Evolutionary conservation across 768 basidiomycete genomes (phyloP), one percentile per base, ranked within the genome.

Genomic region (Rhodotorula kratochvilovae): DNA sequence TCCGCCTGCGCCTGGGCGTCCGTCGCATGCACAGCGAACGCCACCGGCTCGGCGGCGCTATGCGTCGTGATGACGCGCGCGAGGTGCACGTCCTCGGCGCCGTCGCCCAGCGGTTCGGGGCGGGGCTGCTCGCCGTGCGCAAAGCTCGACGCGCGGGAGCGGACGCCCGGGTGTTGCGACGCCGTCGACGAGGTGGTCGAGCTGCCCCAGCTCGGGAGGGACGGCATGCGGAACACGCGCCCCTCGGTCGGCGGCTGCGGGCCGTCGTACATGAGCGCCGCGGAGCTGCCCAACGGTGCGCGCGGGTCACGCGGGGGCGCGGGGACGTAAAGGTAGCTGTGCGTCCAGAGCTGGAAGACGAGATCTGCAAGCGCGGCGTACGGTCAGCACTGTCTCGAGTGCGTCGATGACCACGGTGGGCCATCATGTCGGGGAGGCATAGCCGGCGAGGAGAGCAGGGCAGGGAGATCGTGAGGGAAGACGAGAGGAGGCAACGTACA

Each of bases 301-400:
- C 33, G 36, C 27, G 64, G 64, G n/a, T 36, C 29, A 13, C 36
- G 29, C 7, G 65, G 45, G 23, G 51, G 50, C 11, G 66, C 59
- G 2, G 72, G 82, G 57, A 85, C 80, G 77, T 90, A 92, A 25
- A 92, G 83, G 73, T 86, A 71, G 6, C 72, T 59, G 42, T 71
- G 71, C 25, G 75, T 73, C 69, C 63, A 73, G 25, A 76, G 67
- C 59, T 76, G 75, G 61, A 71, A 72, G 25, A 63, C 13, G 15
- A 71, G 50, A 57, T 63, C 39, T 42, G 39, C n/a, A n/a, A 36
- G 27, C 21, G 57, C 4, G 36, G 19, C n/a, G n/a, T 6, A 39
- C 39, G 39, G 39, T 39, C 39, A 39, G 39, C 39, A 39, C 6
- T 39, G 8, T 39, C 13, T 39, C 39, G 39, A 39, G 8, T 39